Conservation (phyloP, 768 basidiomycete genomes). For the Suillus decipiens region DNA sequence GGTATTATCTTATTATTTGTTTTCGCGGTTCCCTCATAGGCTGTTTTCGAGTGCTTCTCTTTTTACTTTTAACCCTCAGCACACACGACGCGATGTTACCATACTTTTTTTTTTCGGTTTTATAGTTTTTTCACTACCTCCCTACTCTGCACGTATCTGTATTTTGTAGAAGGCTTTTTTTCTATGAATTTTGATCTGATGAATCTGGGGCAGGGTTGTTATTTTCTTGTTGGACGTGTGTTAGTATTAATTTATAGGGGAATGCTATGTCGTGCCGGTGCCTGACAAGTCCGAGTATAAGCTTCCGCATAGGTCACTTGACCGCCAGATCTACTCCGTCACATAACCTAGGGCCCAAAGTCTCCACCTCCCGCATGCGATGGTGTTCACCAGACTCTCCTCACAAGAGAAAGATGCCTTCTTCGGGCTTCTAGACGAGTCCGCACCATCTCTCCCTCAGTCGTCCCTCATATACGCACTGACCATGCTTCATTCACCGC, state of each 20-base stretch:
- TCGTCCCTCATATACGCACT: background rate
- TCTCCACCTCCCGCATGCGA: constrained; percentile 24
- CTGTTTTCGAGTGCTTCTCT: background rate
- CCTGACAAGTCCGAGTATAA: background rate
- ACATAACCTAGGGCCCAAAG: background rate
- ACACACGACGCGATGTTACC: background rate
- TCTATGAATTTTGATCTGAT: constrained; percentile 8
- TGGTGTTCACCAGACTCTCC: constrained; percentile 74
- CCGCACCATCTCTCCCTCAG: constrained; percentile 12
- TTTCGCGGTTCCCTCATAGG: constrained; percentile 5
- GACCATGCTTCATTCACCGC: background rate
- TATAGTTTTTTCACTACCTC: constrained; percentile 6
- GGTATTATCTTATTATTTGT: constrained; percentile 24
- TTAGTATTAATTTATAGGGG: constrained; percentile 1
- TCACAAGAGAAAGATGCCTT: constrained; percentile 78
- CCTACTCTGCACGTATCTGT: constrained; percentile 24
- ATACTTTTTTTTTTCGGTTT: background rate
- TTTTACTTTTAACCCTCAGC: background rate
- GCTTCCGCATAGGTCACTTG: background rate
- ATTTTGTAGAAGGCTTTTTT: constrained; percentile 30
- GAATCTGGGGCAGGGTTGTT: background rate
- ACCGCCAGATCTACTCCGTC: background rate
- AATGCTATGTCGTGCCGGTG: background rate
- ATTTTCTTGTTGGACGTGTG: background rate
- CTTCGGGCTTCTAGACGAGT: constrained; percentile 82